A percentile compares a stretch with the other conserved stretches of the same genome.
Evolutionary conservation across 805 yeast genomes (phyloP).

Genomic region (Yamadazyma akitaensis): DNA sequence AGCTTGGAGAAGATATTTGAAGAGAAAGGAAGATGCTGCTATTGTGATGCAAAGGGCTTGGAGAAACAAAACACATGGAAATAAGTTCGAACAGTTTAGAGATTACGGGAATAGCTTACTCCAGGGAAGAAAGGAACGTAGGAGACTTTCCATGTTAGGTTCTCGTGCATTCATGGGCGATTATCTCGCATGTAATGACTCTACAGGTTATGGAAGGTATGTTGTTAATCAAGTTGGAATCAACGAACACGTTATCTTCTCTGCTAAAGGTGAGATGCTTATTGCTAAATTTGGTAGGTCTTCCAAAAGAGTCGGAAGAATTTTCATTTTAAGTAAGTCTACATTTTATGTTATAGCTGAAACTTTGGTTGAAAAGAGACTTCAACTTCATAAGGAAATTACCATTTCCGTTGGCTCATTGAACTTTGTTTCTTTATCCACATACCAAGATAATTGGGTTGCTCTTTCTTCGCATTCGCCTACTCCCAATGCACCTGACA

Average conservation of each 20-base stretch:
- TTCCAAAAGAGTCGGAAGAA: conserved; percentile 69
- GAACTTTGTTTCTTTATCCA: conserved; percentile 63
- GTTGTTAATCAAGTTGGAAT: conserved; percentile 68
- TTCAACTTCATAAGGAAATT: conserved; percentile 58
- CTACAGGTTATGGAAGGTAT: conserved; percentile 68
- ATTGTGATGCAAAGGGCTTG: conserved; percentile 75
- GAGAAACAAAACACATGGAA: conserved; percentile 77
- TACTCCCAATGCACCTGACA: conserved; percentile 63
- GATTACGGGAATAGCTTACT: conserved; percentile 76
- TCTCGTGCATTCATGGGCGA: conserved; percentile 93
- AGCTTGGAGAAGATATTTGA: conserved; percentile 86
- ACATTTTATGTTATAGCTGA: conserved; percentile 72
- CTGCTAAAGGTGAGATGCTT: conserved; percentile 76
- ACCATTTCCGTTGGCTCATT: conserved; percentile 59
- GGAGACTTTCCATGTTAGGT: conserved; percentile 83
- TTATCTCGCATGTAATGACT: conserved; percentile 78
- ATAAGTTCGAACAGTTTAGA: conserved; percentile 77
- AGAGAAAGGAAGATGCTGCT: conserved; percentile 84
- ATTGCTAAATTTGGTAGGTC: conserved; percentile 91
- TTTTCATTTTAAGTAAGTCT: conserved; percentile 63
- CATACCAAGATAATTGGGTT: conserved; percentile 88
- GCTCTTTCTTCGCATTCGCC: conserved; percentile 55
- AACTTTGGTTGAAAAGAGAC: conserved; percentile 56
- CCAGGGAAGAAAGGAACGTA: conserved; percentile 79
- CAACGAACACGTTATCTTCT: conserved; percentile 67